Percentiles rank a stretch among this genome's conserved stretches.
phyloP scores from a whole-genome alignment of 805 yeast species.

The Ogataea chonburiensis region DNA sequence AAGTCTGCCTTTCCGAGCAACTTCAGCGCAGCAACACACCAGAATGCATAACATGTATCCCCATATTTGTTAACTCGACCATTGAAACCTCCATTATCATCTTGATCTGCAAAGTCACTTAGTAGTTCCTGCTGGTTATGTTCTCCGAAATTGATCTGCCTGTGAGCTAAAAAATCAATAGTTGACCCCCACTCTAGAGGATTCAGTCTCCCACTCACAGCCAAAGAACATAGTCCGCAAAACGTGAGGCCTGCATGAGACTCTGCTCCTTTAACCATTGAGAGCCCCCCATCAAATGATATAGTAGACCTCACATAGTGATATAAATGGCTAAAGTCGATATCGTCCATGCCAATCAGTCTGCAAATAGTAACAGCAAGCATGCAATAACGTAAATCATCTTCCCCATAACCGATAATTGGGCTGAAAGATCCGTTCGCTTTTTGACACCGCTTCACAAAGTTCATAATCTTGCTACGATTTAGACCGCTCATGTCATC shows the following conservation, averaged over 20 bases:
- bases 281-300: conserved; percentile 70
- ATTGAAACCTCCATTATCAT: conserved; percentile 76
- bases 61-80: conserved; percentile 83
- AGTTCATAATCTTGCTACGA: conserved; percentile 44
- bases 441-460: conserved; percentile 60
- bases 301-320: conserved; percentile 38
- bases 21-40: conserved; percentile 65
- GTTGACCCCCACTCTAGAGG: conserved; percentile 40
- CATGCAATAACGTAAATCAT: conserved; percentile 72
- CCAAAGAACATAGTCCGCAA: conserved; percentile 71
- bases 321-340: conserved; percentile 42
- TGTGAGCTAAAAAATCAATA: conserved; percentile 56
- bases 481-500: conserved; percentile 44
- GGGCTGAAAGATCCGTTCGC: conserved; percentile 59
- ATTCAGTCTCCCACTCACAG: conserved; percentile 36
- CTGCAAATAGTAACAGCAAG: conserved; percentile 65
- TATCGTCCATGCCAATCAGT: conserved; percentile 41
- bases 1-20: conserved; percentile 37
- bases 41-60: conserved; percentile 87
- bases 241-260: conserved; percentile 86
- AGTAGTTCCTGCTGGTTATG: conserved; percentile 29
- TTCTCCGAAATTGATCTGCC: conserved; percentile 52
- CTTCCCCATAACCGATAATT: conserved; percentile 50
- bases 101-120: conserved; percentile 38
- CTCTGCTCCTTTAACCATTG: conserved; percentile 50